Conservation (phyloP, 2,329 filamentous ascomycete species). For the Periconia sp. region DNA sequence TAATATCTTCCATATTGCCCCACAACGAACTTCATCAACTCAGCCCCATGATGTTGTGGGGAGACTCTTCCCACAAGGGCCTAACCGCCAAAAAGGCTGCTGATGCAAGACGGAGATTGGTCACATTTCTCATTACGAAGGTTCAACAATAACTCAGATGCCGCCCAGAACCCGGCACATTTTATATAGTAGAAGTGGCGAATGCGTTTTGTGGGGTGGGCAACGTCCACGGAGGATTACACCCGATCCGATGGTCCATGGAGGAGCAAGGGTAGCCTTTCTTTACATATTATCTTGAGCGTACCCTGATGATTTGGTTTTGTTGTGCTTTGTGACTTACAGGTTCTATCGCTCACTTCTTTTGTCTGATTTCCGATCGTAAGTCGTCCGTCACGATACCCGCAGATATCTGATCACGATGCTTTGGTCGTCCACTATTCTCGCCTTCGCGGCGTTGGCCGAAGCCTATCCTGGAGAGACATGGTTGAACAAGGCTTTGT, state of each 20-base stretch:
- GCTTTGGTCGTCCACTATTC: slow-evolving; percentile 23
- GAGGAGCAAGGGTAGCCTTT: background rate
- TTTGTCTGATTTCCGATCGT: background rate
- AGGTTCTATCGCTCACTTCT: background rate
- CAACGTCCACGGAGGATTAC: background rate
- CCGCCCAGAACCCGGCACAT: background rate
- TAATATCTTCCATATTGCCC: slow-evolving; percentile 1
- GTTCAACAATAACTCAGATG: background rate
- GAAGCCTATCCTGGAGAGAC: slow-evolving; percentile 21
- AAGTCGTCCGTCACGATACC: too few relatives aligned
- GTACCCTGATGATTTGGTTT: background rate
- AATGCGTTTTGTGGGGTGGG: background rate
- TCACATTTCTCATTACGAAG: background rate
- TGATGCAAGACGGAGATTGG: background rate
- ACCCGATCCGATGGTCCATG: background rate
- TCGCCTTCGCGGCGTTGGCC: slow-evolving; percentile 22
- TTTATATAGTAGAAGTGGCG: background rate
- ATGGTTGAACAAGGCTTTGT: slow-evolving; percentile 1
- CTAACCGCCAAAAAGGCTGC: background rate
- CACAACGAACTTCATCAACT: background rate
- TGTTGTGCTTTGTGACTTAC: background rate
- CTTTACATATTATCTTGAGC: background rate
- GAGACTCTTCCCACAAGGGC: background rate
- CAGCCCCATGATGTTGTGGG: background rate
- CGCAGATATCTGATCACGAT: slow-evolving; percentile 13